Evolutionary conservation across 2,329 filamentous ascomycete species (phyloP), one percentile per base, ranked within the genome.

Genomic region (Paecilomyces dactylethromorphus): DNA sequence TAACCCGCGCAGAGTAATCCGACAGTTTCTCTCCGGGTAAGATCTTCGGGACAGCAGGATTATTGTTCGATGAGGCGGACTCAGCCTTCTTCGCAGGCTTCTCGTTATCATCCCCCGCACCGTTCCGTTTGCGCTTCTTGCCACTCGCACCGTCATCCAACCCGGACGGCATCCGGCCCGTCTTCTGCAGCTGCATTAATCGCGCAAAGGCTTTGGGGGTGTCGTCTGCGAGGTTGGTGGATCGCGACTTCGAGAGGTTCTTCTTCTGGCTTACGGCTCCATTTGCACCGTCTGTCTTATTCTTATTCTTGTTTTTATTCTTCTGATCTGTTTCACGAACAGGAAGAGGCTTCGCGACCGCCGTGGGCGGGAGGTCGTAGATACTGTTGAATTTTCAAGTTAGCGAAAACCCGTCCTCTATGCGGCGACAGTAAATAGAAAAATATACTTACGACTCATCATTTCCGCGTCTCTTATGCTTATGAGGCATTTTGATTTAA

Each of bases 201-300:
- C 92, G 87, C 62, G 85, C 85, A 74, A 99, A 99, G 1, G 89
- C 91, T 65, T 91, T 89, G 0, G 94, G 94, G 1, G 90, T 92
- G 76, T 97, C 94, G 71, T 96, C 87, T 45, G 83, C 74, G 35
- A 62, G 56, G 33, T 62, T 64, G 50, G 65, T 72, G 59, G 56
- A 52, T 45, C 63, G 67, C 60, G 61, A 67, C 61, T 65, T 65
- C 61, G 26, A 29, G 26, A 4, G 26, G 26, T 71, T 74, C 58
- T 67, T 56, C 69, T 74, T 61, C 61, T 70, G 62, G 73, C 76
- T 60, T 68, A 53, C 35, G 66, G 39, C 39, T 8, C 63, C 75
- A 74, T 53, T 64, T 59, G 63, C 68, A 65, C 61, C 63, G 53
- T 69, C 71, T 59, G 68, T 69, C n/a, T 59, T 73, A 63, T 71